Evolutionary conservation across 148 eudicot genomes (phyloP), one percentile per base, ranked within the genome.

Genomic region (Spergularia marina): DNA sequence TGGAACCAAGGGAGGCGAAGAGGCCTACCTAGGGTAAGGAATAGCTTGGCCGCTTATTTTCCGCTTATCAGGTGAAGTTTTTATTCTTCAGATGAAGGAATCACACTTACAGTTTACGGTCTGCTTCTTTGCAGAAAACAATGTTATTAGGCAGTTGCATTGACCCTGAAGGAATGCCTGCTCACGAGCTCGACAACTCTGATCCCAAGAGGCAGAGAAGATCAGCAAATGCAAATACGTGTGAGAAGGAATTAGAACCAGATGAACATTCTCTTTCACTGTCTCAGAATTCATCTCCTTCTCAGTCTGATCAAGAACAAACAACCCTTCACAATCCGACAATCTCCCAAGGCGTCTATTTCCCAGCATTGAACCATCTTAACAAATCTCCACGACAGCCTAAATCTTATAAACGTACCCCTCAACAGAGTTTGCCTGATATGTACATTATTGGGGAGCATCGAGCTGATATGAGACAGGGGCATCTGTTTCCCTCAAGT

Each of bases 271-370:
- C 90, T 25, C 86, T 84, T 74, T 86, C 97, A 0, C 71, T 85
- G 34, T 94, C 98, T 12, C 94, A 86, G 64, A 88, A 86, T 53
- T 94, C 94, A 0, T 91, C 98, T 49, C 97, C 97, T 0, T 88
- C 94, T 21, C 94, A 86, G 53, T 91, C 98, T 44, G 98, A 94
- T 84, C 94, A 89, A 67, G 98, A 88, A 23, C 91, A 77, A 58
- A 81, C 86, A 21, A 81, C 87, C 4, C 67, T 77, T 18, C 82
- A 83, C 64, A 86, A 73, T 21, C 74, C 76, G 34, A 56, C 63
- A 23, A 8, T 70, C 40, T 62, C 72, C 5, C 83, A 78, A 53
- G 66, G 59, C 25, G 30, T 68, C 44, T 69, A 36, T 13, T 80
- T 83, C 66, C 92, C 89, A 13, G 52, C 83, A 16, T 72, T 81